phyloP scores from a whole-genome alignment of 805 yeast species.

The Teunomyces atbi region DNA sequence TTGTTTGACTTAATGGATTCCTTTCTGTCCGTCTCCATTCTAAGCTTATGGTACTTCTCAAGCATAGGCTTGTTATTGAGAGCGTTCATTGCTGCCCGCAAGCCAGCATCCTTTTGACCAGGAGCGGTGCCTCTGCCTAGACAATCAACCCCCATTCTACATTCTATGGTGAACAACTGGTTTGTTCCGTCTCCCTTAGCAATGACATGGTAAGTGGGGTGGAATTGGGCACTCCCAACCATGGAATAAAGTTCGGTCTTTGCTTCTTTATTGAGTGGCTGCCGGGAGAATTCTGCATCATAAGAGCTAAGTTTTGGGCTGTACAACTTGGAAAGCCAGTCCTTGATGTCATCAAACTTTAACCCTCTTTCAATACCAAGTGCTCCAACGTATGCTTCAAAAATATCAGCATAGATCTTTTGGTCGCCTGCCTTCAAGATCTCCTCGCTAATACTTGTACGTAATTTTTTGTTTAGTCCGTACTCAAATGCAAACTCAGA shows the following conservation, averaged over 20 bases:
- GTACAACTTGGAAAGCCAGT: constrained; percentile 57
- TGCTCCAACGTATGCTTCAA: constrained; percentile 94
- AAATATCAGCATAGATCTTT: constrained; percentile 82
- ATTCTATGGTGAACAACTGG: constrained; percentile 60
- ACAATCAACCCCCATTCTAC: constrained; percentile 61
- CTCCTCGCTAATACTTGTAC: constrained; percentile 47
- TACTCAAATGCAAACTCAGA: constrained; percentile 69
- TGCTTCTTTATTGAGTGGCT: constrained; percentile 59
- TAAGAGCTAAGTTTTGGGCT: constrained; percentile 40
- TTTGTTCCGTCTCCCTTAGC: constrained; percentile 45
- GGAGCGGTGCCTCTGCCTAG: constrained; percentile 74
- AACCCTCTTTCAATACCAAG: constrained; percentile 55
- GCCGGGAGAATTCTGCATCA: constrained; percentile 31
- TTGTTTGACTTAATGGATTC: constrained; percentile 14
- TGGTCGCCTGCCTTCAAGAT: constrained; percentile 51
- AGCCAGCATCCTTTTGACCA: constrained; percentile 73
- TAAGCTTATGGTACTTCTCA: constrained; percentile 58
- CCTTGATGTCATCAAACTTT: constrained; percentile 47
- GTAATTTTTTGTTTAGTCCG: constrained; percentile 58
- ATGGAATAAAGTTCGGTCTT: constrained; percentile 74
- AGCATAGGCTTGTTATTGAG: constrained; percentile 55
- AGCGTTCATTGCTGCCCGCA: constrained; percentile 82
- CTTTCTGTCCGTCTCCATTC: constrained; percentile 35
- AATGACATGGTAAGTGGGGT: constrained; percentile 56
- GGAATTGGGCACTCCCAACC: constrained; percentile 70